These are phyloP conservation scores for Gymnopilus dilepis DNA, from an alignment of 768 basidiomycete species.

Conservation along the genomic window DNA sequence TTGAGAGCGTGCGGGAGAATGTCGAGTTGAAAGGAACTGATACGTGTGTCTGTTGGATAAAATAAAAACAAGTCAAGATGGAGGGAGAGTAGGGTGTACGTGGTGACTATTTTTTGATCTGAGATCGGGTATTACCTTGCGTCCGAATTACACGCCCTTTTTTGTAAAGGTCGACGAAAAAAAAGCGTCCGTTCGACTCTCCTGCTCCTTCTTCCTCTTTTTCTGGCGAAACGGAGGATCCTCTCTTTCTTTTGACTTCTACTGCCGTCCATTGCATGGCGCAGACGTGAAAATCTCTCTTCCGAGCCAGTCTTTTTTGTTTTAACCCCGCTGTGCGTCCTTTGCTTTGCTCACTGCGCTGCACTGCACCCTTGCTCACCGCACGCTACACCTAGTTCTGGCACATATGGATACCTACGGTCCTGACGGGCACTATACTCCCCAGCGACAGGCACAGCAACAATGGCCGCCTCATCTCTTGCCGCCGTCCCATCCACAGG, in stretches of 20 bases:
- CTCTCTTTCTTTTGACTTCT: slow-evolving; percentile 7
- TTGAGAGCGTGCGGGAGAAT: slow-evolving; percentile 10
- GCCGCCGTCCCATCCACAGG: slow-evolving; percentile 17
- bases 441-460: slow-evolving; percentile 25
- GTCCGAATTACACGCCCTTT: slow-evolving; percentile 22
- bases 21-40: slow-evolving; percentile 10
- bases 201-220: slow-evolving; percentile 6
- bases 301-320: not conserved
- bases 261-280: slow-evolving; percentile 16
- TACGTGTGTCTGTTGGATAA: slow-evolving; percentile 13
- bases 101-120: slow-evolving; percentile 16
- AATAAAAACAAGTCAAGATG: slow-evolving; percentile 10
- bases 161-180: slow-evolving; percentile 9
- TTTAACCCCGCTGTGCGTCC: slow-evolving; percentile 1
- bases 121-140: slow-evolving; percentile 24
- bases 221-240: slow-evolving; percentile 17
- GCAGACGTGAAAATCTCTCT: slow-evolving; percentile 11
- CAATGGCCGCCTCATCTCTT: slow-evolving; percentile 25
- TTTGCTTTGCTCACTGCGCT: not conserved
- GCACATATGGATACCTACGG: slow-evolving; percentile 16
- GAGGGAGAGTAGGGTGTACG: slow-evolving; percentile 7
- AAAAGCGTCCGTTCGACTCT: slow-evolving; percentile 11
- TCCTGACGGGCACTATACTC: slow-evolving; percentile 14
- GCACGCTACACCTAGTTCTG: not conserved
- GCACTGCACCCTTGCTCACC: not conserved